Conservation (phyloP, 2,329 filamentous ascomycete species). For the Onygena corvina region DNA sequence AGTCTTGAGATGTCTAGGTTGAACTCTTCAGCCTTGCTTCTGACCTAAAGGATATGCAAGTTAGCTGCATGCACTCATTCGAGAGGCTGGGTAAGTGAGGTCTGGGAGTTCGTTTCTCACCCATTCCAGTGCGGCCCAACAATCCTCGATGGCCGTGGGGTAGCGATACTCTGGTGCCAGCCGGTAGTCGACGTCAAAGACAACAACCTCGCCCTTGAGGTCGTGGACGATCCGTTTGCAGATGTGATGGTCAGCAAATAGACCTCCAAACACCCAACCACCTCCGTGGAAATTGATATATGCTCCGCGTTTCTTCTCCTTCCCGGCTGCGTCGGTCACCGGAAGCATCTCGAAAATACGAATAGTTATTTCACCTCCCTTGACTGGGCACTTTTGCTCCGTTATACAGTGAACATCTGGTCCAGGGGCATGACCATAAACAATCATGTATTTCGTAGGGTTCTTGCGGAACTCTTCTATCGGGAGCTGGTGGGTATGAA, state of each 20-base stretch:
- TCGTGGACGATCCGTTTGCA: constrained; percentile 32
- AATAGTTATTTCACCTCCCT: constrained; percentile 30
- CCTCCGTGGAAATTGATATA: constrained; percentile 35
- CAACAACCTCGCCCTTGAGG: constrained; percentile 30
- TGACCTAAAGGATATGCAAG: constrained; percentile 20
- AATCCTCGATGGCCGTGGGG: constrained; percentile 30
- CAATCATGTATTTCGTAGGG: constrained; percentile 28
- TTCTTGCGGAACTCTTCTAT: constrained; percentile 31
- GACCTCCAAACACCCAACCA: constrained; percentile 35
- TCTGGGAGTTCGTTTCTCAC: constrained; percentile 17
- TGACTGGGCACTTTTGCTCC: constrained; percentile 31
- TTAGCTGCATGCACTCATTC: neutral
- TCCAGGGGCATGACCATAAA: constrained; percentile 29
- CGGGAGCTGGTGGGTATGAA: constrained; percentile 33
- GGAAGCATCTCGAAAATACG: constrained; percentile 31
- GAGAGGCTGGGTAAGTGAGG: neutral
- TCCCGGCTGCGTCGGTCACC: constrained; percentile 18
- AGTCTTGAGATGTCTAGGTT: constrained; percentile 26
- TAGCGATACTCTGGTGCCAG: constrained; percentile 31
- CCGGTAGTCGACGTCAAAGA: constrained; percentile 36
- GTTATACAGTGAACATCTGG: constrained; percentile 31
- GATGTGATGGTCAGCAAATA: constrained; percentile 30
- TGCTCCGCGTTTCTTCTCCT: constrained; percentile 25
- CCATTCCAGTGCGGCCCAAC: constrained; percentile 32
- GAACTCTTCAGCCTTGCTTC: constrained; percentile 25